Base-by-base conservation (phyloP, 75 land plant species). In the Ceratopteris richardii region DNA sequence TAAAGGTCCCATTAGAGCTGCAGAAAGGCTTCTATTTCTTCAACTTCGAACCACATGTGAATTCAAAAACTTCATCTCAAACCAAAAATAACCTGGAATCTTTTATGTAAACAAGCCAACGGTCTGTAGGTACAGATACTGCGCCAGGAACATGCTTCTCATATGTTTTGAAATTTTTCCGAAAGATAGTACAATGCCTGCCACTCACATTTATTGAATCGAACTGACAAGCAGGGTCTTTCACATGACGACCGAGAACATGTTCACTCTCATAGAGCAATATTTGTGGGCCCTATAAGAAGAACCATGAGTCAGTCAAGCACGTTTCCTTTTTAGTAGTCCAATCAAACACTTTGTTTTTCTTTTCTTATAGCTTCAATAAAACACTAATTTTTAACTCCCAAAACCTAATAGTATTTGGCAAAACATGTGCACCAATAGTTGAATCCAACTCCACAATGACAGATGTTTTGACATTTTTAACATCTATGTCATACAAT, bases 1-100 rank as follows among this genome's bases (percentile, higher is more conserved):
- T 31, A 73, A 33, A 94, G 29, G 98, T 90, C 20, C 98, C 98
- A 75, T 94, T 94, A 28, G 98, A 90, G 81, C 98, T 94, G 70
- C 58, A 72, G 44, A 56, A 31, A 30, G 26, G 13, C 41, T 17
- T 16, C 13, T 11, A 57, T 25, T 14, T n/a, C n/a, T n/a, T n/a
- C n/a, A n/a, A n/a, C n/a, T n/a, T n/a, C n/a, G n/a, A n/a, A n/a
- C n/a, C n/a, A n/a, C n/a, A n/a, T n/a, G n/a, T n/a, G 42, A n/a
- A 37, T 11, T 37, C 43, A 47, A 57, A 27, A 24, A 30, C 51
- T 50, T 60, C 33, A 72, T 33, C 16, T 44, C 13, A 44, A 7
- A 11, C 20, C 23, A 36, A 37, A 44, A 16, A 26, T 24, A 61
- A 92, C 98, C 98, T 93, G 0, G 81, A 76, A 72, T 93, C 98